phyloP scores from a whole-genome alignment of 306 rosid genomes.

The Glycyrrhiza uralensis region DNA sequence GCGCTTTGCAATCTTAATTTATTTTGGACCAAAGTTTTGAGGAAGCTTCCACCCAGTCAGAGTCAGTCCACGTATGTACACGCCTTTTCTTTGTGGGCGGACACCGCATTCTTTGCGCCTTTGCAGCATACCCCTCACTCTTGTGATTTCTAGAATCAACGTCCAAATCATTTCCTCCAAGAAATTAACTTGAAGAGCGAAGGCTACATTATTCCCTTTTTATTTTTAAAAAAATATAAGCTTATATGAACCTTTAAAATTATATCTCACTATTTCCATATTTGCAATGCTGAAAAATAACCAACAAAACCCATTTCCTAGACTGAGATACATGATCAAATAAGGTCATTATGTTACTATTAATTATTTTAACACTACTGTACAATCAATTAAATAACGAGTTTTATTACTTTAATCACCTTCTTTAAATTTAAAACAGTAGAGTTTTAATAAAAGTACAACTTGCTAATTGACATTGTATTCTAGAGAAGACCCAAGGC shows the following conservation, averaged over 20 bases:
- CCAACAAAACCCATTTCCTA: background rate
- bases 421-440: too few species aligned
- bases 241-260: too few species aligned
- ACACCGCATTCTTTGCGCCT: background rate
- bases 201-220: background rate
- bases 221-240: background rate
- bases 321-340: background rate
- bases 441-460: too few species aligned
- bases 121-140: background rate
- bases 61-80: background rate
- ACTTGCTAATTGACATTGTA: too few species aligned
- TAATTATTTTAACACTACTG: too few species aligned
- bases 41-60: conserved; percentile 18
- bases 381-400: too few species aligned
- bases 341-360: too few species aligned
- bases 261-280: background rate
- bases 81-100: background rate
- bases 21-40: background rate
- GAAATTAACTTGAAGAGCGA: background rate
- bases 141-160: background rate
- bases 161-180: background rate
- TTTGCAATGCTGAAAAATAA: background rate
- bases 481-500: background rate
- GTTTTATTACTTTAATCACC: too few species aligned
- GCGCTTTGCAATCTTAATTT: background rate